Evolutionary conservation across 768 basidiomycete genomes (phyloP), one percentile per base, ranked within the genome.

Genomic region (Leccinum subgranulosum): DNA sequence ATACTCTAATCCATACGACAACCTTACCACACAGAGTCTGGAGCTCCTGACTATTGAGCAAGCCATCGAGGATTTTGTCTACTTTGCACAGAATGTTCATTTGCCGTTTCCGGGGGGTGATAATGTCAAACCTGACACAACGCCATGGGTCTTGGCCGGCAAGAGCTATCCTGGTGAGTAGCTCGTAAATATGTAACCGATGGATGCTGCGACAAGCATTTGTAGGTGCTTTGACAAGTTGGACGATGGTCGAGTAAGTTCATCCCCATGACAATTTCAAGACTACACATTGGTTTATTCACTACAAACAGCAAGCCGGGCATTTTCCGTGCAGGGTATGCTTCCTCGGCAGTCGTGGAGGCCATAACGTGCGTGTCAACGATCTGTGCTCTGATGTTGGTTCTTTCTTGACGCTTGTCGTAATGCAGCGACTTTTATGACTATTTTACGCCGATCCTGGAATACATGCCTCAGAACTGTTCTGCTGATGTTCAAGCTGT

Each of bases 371-470:
- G 36, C 49, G 79, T 56, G 4, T 1, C n/a, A 41, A 41, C 2
- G 10, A 41, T n/a, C 39, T 47, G 8, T 50, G 1, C 2, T 33
- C 23, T 47, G 6, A 15, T 41, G 28, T n/a, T 47, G 4, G 14
- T 1, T 17, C 51, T 52, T 43, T 34, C 19, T 46, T 23, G 21
- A 46, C 23, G 15, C n/a, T 6, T 12, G 14, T 23, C 15, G 11
- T 23, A 12, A 14, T 41, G 23, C 45, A 69, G 67, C 14, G 56
- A 69, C n/a, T 66, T 55, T 49, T 64, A 64, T 25, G 76, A 75
- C 59, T 91, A 89, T 65, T 89, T 87, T 68, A 86, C 87, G 58
- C 87, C 87, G 14, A 81, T 87, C 63, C 82, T 81, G 15, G 75
- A 81, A 61, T 73, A 81, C 63, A 89, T 88, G 86, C 84, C 87